Percentiles rank a stretch among this genome's conserved stretches.
phyloP scores from a whole-genome alignment of 2,329 filamentous ascomycete species.

The Cryphonectria naterciae region DNA sequence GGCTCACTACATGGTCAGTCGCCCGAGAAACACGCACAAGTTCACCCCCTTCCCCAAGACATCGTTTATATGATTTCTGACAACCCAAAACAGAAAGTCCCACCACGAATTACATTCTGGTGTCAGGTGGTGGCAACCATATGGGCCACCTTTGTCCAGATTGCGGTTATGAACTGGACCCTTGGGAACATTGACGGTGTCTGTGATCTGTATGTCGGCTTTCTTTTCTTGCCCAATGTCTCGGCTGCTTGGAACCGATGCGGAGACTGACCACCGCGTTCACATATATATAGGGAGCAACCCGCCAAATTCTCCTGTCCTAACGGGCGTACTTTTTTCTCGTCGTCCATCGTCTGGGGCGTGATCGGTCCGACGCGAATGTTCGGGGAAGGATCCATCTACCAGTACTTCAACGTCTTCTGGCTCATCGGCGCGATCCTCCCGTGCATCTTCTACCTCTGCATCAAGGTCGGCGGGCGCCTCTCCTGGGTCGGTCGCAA shows the following conservation, averaged over 20 bases:
- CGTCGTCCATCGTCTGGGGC: slow-evolving; percentile 60
- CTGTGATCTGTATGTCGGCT: slow-evolving; percentile 44
- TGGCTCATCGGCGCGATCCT: slow-evolving; percentile 55
- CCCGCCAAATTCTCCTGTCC: slow-evolving; percentile 50
- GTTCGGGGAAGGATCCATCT: slow-evolving; percentile 57
- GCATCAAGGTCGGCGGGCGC: slow-evolving; percentile 35
- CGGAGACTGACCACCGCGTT: slow-evolving; percentile 36
- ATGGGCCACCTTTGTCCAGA: slow-evolving; percentile 50
- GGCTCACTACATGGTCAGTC: slow-evolving; percentile 41
- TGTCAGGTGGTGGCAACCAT: slow-evolving; percentile 47
- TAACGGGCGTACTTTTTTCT: slow-evolving; percentile 52
- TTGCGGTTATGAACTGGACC: slow-evolving; percentile 50
- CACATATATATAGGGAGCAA: slow-evolving; percentile 37
- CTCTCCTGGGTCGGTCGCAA: slow-evolving; percentile 45
- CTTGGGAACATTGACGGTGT: slow-evolving; percentile 52
- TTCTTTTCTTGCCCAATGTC: not conserved
- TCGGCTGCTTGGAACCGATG: slow-evolving; percentile 31
- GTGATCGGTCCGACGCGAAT: slow-evolving; percentile 60
- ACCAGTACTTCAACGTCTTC: slow-evolving; percentile 55
- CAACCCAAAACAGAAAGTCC: slow-evolving; percentile 34
- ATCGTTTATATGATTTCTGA: not conserved
- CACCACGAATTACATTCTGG: slow-evolving; percentile 47
- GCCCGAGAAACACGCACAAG: not conserved
- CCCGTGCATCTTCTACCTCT: slow-evolving; percentile 53
- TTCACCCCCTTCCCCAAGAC: not conserved